A percentile compares a stretch with the other conserved stretches of the same genome.
Conservation (phyloP, 78 protist genomes). For the slime mould (Dictyostelium discoideum) region DNA sequence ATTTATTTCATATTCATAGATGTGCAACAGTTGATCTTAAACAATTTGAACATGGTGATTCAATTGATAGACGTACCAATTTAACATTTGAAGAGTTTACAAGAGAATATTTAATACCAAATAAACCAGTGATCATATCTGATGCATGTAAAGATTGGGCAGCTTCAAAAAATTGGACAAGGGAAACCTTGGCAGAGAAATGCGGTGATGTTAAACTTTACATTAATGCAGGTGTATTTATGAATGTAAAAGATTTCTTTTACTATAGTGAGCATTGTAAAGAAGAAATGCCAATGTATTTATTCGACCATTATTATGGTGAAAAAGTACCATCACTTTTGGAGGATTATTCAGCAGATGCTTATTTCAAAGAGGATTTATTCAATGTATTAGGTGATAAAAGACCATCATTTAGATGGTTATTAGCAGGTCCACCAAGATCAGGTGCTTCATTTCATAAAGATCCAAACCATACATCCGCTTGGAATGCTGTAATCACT, state of each 20-base stretch:
- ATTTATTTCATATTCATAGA: slow-evolving; percentile 54
- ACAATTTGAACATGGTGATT: slow-evolving; percentile 27
- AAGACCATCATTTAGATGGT: slow-evolving; percentile 88
- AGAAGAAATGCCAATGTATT: slow-evolving; percentile 89
- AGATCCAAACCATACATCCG: slow-evolving; percentile 88
- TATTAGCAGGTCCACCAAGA: slow-evolving; percentile 85
- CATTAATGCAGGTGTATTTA: slow-evolving; percentile 57
- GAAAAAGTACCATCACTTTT: slow-evolving; percentile 63
- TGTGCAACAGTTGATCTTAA: slow-evolving; percentile 52
- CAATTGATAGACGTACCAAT: slow-evolving; percentile 53
- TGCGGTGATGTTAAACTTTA: slow-evolving; percentile 44
- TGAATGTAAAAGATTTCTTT: slow-evolving; percentile 76
- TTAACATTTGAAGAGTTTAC: slow-evolving; percentile 48
- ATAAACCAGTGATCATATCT: slow-evolving; percentile 64
- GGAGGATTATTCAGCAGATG: slow-evolving; percentile 44
- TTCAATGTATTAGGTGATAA: slow-evolving; percentile 54
- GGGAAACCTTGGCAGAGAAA: slow-evolving; percentile 20
- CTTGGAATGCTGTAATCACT: slow-evolving; percentile 85
- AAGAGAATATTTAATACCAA: slow-evolving; percentile 46
- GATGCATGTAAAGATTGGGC: slow-evolving; percentile 45
- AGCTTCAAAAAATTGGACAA: slow-evolving; percentile 58
- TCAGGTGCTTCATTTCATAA: slow-evolving; percentile 85
- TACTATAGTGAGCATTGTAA: slow-evolving; percentile 12
- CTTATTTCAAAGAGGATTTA: slow-evolving; percentile 64
- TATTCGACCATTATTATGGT: slow-evolving; percentile 86